Evolutionary conservation across 2,329 filamentous ascomycete species (phyloP), one percentile per base, ranked within the genome.

Genomic region (Zalaria obscura): DNA sequence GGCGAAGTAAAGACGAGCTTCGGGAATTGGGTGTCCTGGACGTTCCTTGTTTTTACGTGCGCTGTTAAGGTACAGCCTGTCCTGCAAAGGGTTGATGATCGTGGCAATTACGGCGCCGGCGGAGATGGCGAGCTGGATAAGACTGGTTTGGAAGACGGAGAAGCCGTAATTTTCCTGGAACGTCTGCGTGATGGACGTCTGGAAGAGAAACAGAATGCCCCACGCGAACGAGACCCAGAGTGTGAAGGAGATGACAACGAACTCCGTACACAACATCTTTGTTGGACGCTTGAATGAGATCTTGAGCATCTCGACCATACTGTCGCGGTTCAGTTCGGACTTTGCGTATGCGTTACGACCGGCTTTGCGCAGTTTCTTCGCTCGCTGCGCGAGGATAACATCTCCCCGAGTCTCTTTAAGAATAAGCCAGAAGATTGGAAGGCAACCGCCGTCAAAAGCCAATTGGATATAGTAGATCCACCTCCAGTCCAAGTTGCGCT

Each of bases 171-270:
- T 45, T 0, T 39, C 43, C 3, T 47, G 41, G 47, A 62, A 63
- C 33, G 65, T 57, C 47, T 64, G 55, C 3, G 57, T 54, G 25
- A 68, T 60, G 29, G 55, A 60, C 39, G 64, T 62, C 4, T 65
- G 66, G 48, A 65, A 67, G 43, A 68, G 56, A 50, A 65, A 69
- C 5, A 66, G 54, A 4, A 59, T 60, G 11, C 62, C 62, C 43
- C 61, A 56, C 18, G 60, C 40, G 61, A 60, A 62, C 62, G n/a
- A 67, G 38, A 6, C 61, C 62, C 35, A 65, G 58, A 40, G 58
- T 59, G 68, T 63, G 11, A 56, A 55, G 10, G 49, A 28, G 4
- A 57, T 55, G 26, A 53, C 51, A 1, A 52, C 49, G 40, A 50
- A 50, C 37, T 53, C 51, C 5, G 49, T 52, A 6, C 39, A 31